Evolutionary conservation across 345 rosid species (phyloP).

Genomic region (Trapa incisa): DNA sequence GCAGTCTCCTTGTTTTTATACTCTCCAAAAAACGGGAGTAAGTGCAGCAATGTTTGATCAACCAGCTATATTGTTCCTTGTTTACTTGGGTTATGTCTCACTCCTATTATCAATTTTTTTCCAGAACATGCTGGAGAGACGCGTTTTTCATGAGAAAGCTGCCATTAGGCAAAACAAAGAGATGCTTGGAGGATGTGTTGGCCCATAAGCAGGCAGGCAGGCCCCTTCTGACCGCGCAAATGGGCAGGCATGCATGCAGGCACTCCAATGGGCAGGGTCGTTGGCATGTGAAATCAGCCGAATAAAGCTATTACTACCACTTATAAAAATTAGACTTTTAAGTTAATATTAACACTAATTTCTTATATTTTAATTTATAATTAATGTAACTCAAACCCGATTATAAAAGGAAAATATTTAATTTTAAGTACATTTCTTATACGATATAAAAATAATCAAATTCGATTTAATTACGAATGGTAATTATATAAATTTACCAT

Average conservation of each 20-base stretch:
- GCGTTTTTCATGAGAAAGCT: slow-evolving; percentile 48
- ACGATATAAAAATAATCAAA: too few species aligned
- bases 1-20: background rate
- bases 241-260: slow-evolving; percentile 12
- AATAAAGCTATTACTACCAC: background rate
- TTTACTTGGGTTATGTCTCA: background rate
- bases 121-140: slow-evolving; percentile 62
- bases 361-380: too few species aligned
- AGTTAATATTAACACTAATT: too few species aligned
- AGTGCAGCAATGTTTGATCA: slow-evolving; percentile 66
- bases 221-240: slow-evolving; percentile 36
- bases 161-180: slow-evolving; percentile 54
- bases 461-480: too few species aligned
- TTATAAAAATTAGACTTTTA: too few species aligned
- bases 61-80: slow-evolving; percentile 63
- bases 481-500: too few species aligned
- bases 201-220: slow-evolving; percentile 75
- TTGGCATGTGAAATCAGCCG: slow-evolving; percentile 47
- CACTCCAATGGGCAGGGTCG: slow-evolving; percentile 83
- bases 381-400: too few species aligned
- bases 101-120: background rate
- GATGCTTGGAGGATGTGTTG: slow-evolving; percentile 66
- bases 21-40: slow-evolving; percentile 84
- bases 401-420: too few species aligned
- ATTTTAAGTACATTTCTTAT: too few species aligned